Conservation (phyloP, 768 basidiomycete genomes). For the Cystobasidium tubakii region DNA sequence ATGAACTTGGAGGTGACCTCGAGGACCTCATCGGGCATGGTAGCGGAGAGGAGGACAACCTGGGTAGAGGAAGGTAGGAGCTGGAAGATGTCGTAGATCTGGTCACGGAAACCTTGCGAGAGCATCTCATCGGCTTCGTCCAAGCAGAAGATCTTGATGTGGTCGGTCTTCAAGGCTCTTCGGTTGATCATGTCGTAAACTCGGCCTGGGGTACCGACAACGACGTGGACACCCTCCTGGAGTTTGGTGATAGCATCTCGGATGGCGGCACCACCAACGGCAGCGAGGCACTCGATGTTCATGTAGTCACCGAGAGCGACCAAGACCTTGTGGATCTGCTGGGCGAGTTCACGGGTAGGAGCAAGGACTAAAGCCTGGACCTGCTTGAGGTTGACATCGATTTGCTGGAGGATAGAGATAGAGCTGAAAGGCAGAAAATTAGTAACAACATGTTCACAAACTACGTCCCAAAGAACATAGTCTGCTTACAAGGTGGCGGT, state of each 20-base stretch:
- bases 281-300: slow-evolving; percentile 98
- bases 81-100: slow-evolving; percentile 97
- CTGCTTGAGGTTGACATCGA: slow-evolving; percentile 89
- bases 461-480: background rate
- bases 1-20: slow-evolving; percentile 99
- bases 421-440: slow-evolving; percentile 52
- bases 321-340: slow-evolving; percentile 97
- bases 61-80: slow-evolving; percentile 95
- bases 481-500: slow-evolving; percentile 71
- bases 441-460: no score
- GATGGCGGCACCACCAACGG: slow-evolving; percentile 94
- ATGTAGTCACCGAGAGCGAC: slow-evolving; percentile 96
- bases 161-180: slow-evolving; percentile 82
- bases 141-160: slow-evolving; percentile 94
- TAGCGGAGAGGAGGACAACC: slow-evolving; percentile 92
- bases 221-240: slow-evolving; percentile 94
- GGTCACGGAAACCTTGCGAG: slow-evolving; percentile 95
- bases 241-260: slow-evolving; percentile 96
- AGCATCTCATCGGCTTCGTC: slow-evolving; percentile 94
- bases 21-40: slow-evolving; percentile 89
- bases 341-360: slow-evolving; percentile 95
- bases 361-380: slow-evolving; percentile 94
- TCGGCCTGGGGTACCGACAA: slow-evolving; percentile 93
- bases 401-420: slow-evolving; percentile 94
- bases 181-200: slow-evolving; percentile 99